phyloP scores from a whole-genome alignment of 441 rosid species.

The Omphalea diandra region DNA sequence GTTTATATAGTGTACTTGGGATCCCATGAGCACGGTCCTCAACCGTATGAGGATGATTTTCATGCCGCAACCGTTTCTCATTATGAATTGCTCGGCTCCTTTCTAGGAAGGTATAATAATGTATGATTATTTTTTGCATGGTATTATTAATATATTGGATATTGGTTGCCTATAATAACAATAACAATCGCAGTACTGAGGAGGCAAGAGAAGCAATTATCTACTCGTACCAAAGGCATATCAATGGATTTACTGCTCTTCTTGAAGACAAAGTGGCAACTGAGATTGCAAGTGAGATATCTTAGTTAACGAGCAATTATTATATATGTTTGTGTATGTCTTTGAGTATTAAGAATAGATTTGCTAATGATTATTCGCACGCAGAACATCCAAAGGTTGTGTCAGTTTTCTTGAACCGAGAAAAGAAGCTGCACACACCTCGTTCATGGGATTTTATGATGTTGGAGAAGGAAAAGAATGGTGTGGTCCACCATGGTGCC shows the following conservation, averaged over 20 bases:
- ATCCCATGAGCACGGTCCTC: too few relatives aligned
- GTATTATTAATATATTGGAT: background rate
- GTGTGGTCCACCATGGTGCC: constrained; percentile 24
- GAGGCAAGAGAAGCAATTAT: constrained; percentile 55
- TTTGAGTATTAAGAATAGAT: too few relatives aligned
- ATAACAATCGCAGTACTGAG: constrained; percentile 34
- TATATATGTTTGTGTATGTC: too few relatives aligned
- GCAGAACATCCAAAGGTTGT: constrained; percentile 52
- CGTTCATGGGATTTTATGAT: constrained; percentile 64
- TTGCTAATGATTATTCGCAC: too few relatives aligned
- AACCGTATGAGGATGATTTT: too few relatives aligned
- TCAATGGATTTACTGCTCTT: constrained; percentile 57
- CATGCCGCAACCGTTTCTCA: too few relatives aligned
- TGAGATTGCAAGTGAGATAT: constrained; percentile 48
- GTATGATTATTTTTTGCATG: background rate
- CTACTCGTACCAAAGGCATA: too few relatives aligned
- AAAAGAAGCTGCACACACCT: constrained; percentile 52
- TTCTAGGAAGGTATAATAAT: too few relatives aligned
- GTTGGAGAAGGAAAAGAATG: constrained; percentile 34
- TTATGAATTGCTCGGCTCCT: too few relatives aligned
- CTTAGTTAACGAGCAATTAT: too few relatives aligned
- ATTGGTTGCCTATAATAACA: too few relatives aligned
- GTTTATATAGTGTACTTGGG: too few relatives aligned
- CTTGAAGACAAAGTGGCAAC: constrained; percentile 54
- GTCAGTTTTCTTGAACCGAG: constrained; percentile 42